Conservation (phyloP, 805 yeast species). For the Vanderwaltozyma tropicalis region DNA sequence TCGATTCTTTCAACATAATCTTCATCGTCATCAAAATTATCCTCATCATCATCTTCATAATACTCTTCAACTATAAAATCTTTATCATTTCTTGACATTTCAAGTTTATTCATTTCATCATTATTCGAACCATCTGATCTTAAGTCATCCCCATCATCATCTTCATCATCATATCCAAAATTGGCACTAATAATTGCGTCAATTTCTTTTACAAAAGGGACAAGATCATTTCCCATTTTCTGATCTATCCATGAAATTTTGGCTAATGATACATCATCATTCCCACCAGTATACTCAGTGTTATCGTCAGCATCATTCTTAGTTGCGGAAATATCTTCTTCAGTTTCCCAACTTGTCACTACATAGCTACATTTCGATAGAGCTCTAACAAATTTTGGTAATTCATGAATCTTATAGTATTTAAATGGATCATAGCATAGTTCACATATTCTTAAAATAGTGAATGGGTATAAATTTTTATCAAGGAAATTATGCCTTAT, state of each 20-base stretch:
- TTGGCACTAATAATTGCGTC: slow-evolving; percentile 25
- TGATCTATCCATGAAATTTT: slow-evolving; percentile 23
- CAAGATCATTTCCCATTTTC: slow-evolving; percentile 9
- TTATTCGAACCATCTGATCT: slow-evolving; percentile 20
- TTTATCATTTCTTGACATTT: slow-evolving; percentile 3
- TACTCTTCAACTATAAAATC: slow-evolving; percentile 15
- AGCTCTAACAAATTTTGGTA: slow-evolving; percentile 38
- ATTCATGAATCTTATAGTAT: slow-evolving; percentile 27
- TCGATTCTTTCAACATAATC: slow-evolving; percentile 8
- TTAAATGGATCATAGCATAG: slow-evolving; percentile 35
- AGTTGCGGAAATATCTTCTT: neutral
- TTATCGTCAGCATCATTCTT: neutral
- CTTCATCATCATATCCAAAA: slow-evolving; percentile 27
- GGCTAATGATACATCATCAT: slow-evolving; percentile 22
- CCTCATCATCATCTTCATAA: slow-evolving; percentile 11
- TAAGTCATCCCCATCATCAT: slow-evolving; percentile 13
- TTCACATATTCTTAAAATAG: slow-evolving; percentile 39
- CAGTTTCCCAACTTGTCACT: slow-evolving; percentile 8
- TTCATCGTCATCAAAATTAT: slow-evolving; percentile 8
- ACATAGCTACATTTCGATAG: slow-evolving; percentile 27
- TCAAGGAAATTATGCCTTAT: slow-evolving; percentile 11
- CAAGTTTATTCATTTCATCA: slow-evolving; percentile 7
- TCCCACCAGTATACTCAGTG: slow-evolving; percentile 1
- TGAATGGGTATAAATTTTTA: slow-evolving; percentile 34
- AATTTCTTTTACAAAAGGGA: slow-evolving; percentile 21